A percentile compares a stretch with the other conserved stretches of the same genome.
Conservation (phyloP, 768 basidiomycete species). For the Suillus discolor region DNA sequence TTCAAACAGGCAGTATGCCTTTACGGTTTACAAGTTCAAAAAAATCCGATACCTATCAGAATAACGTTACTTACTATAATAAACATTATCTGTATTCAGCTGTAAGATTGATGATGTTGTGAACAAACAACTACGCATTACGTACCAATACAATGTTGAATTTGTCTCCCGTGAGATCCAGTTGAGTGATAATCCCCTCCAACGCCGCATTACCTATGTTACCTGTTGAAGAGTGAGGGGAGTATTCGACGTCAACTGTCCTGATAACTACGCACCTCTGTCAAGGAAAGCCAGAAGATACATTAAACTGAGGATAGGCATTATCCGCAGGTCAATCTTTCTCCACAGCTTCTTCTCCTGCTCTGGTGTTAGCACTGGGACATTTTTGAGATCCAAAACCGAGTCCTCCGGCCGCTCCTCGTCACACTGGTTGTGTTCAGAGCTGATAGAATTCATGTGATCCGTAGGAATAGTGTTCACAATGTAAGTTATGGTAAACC, state of each 20-base stretch:
- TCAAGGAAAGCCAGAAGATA: conserved; percentile 67
- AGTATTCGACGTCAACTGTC: background rate
- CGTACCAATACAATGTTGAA: conserved; percentile 66
- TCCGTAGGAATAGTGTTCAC: background rate
- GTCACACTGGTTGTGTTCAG: background rate
- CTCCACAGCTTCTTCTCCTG: conserved; percentile 55
- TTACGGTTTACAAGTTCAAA: background rate
- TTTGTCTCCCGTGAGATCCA: conserved; percentile 55
- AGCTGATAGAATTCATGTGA: background rate
- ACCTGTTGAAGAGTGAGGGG: background rate
- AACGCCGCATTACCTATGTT: conserved; percentile 58
- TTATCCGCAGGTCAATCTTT: conserved; percentile 56
- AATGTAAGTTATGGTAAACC: background rate
- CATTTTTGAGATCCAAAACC: background rate
- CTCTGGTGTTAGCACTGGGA: conserved; percentile 34
- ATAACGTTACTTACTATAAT: conserved; percentile 50
- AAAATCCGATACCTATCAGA: background rate
- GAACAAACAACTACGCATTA: conserved; percentile 30
- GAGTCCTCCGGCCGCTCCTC: background rate
- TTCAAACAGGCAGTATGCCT: conserved; percentile 46
- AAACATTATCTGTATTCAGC: conserved; percentile 54
- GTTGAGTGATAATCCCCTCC: conserved; percentile 56
- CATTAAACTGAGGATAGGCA: conserved; percentile 59
- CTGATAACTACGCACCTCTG: conserved; percentile 40
- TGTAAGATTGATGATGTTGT: background rate